These are phyloP conservation scores for Coemansia sp. DNA, from an alignment of 192 early-diverging fungal genomes.

Conservation along the genomic window DNA sequence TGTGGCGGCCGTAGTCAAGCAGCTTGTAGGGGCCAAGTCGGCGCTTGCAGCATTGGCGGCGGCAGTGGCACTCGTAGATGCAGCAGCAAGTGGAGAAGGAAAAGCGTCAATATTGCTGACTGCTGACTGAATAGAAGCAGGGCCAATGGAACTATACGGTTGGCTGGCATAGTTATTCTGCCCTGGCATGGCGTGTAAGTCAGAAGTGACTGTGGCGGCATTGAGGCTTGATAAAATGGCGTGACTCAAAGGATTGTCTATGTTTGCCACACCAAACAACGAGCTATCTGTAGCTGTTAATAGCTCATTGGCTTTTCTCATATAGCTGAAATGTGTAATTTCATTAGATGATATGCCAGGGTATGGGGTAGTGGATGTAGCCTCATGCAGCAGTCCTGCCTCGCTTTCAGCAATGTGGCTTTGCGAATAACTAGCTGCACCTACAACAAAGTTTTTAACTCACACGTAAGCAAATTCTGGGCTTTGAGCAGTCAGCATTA, in stretches of 20 bases:
- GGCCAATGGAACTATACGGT: background rate
- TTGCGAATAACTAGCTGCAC: background rate
- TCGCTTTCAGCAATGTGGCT: slow-evolving; percentile 11
- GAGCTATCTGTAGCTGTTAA: slow-evolving; percentile 7
- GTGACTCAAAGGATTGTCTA: slow-evolving; percentile 24
- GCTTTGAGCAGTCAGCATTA: background rate
- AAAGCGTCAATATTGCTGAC: slow-evolving; percentile 15
- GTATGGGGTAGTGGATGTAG: background rate
- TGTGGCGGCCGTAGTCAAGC: slow-evolving; percentile 25
- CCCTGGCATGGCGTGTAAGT: slow-evolving; percentile 43
- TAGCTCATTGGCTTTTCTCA: no score
- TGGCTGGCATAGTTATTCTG: slow-evolving; percentile 14
- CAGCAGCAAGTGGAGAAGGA: slow-evolving; percentile 31
- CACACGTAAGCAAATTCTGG: background rate
- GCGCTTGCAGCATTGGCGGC: slow-evolving; percentile 25
- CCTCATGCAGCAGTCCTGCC: slow-evolving; percentile 4
- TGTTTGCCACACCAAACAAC: slow-evolving; percentile 20
- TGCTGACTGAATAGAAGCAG: slow-evolving; percentile 17
- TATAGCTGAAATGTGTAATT: no score
- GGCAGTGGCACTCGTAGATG: slow-evolving; percentile 40
- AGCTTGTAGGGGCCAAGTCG: slow-evolving; percentile 44
- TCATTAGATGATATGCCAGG: background rate
- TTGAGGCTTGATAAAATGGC: slow-evolving; percentile 48
- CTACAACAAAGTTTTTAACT: slow-evolving; percentile 2
- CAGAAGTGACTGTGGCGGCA: slow-evolving; percentile 48